Evolutionary conservation across 495 filamentous ascomycete genomes (phyloP), one percentile per base, ranked within the genome.

Genomic region (Hypoxylon fragiforme): DNA sequence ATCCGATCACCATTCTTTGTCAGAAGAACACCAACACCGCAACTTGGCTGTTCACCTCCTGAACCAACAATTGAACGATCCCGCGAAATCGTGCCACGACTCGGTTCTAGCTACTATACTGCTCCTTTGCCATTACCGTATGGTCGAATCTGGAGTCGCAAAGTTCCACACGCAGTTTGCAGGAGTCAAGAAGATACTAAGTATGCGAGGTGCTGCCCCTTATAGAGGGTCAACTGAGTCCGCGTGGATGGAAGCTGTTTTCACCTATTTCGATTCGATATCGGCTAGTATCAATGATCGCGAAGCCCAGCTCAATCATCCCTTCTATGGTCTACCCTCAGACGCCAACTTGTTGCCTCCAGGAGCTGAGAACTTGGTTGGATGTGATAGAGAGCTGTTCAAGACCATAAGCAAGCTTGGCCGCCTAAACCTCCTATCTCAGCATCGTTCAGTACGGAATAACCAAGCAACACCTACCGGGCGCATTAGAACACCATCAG

Each of bases 251-350:
- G 90, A 95, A 53, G 85, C 90, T n/a, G 84, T 96, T 64, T 97
- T 97, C 64, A 94, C 91, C 12, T 96, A 91, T 82, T 90, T 95
- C 59, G 92, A 96, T 67, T 91, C 90, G n/a, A 88, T 96, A 74
- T 91, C 89, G 0, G 89, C 90, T 20, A 90, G 88, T 39, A 87
- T 95, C 50, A 96, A 97, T 61, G 89, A 96, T 66, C 84, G 92
- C 48, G 92, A 96, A 67, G 82, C 88, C n/a, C 89, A 95, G 64
- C 80, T 97, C 20, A 85, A 85, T 48, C 85, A 84, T 11, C 79
- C 70, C 13, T 76, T 77, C 60, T 83, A 84, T 24, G 76, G 78
- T 18, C 79, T 84, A 2, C 77, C 83, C 18, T 81, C 89, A 16
- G 87, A 91, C 46, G 88, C 90, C 71, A 82, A 84, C 7, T 76